Evolutionary conservation across 129 eudicot species (phyloP).

Genomic region (Centrapalus pauciflorus): DNA sequence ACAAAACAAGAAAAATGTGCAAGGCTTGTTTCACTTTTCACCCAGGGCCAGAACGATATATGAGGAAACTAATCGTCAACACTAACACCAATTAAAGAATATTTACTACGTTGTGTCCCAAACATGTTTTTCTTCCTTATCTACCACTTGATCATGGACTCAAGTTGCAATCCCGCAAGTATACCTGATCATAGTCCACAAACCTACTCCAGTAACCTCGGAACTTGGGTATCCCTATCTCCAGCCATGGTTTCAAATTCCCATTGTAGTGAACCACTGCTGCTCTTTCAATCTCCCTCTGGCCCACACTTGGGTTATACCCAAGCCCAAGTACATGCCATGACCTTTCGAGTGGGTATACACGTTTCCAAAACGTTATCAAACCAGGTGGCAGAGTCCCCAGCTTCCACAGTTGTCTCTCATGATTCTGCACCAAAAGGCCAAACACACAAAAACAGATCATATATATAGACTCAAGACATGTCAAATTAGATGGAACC

Average conservation of each 20-base stretch:
- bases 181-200: slow-evolving; percentile 71
- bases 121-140: background rate
- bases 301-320: slow-evolving; percentile 75
- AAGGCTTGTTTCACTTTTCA: background rate
- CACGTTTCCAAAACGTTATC: slow-evolving; percentile 81
- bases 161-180: slow-evolving; percentile 87
- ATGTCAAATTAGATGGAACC: background rate
- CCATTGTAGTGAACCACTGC: slow-evolving; percentile 91
- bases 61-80: slow-evolving; percentile 18
- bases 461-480: background rate
- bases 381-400: slow-evolving; percentile 97
- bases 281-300: slow-evolving; percentile 77
- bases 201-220: slow-evolving; percentile 67
- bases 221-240: slow-evolving; percentile 83
- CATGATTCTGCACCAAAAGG: slow-evolving; percentile 78
- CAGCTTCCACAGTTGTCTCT: slow-evolving; percentile 84
- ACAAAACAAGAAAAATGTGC: slow-evolving; percentile 17
- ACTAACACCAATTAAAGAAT: slow-evolving; percentile 27
- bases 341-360: slow-evolving; percentile 58
- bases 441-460: background rate
- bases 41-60: background rate
- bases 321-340: slow-evolving; percentile 99
- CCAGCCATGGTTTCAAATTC: slow-evolving; percentile 96
- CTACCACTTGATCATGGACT: slow-evolving; percentile 52
- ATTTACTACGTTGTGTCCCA: slow-evolving; percentile 16